These are phyloP conservation scores for Tylopilus orsonianus DNA, from an alignment of 1,284 basidiomycete genomes.

Conservation along the genomic window DNA sequence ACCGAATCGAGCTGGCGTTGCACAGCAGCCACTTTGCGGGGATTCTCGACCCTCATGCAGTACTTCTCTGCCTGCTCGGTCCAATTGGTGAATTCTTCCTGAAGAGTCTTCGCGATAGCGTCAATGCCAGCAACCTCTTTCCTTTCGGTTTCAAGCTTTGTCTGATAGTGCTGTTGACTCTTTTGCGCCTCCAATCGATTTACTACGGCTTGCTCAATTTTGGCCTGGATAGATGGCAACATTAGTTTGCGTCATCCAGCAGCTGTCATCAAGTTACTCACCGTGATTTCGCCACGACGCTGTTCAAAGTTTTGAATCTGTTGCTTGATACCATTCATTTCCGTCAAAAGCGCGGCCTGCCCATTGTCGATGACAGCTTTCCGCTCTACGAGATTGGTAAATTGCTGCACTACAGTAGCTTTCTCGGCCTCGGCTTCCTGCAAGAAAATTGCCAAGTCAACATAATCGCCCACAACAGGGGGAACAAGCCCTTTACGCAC, in stretches of 20 bases:
- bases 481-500: slow-evolving; percentile 32
- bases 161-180: slow-evolving; percentile 43
- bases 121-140: slow-evolving; percentile 43
- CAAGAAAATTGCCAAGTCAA: not conserved
- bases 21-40: slow-evolving; percentile 55
- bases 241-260: not conserved
- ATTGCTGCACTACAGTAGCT: slow-evolving; percentile 48
- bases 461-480: not conserved
- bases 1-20: slow-evolving; percentile 63
- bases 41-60: slow-evolving; percentile 59
- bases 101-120: slow-evolving; percentile 45
- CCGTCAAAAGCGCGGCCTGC: slow-evolving; percentile 40
- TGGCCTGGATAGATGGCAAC: slow-evolving; percentile 31
- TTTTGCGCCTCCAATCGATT: slow-evolving; percentile 49
- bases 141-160: slow-evolving; percentile 49
- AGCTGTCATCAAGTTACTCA: slow-evolving; percentile 31
- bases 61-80: slow-evolving; percentile 61
- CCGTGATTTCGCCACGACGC: slow-evolving; percentile 39
- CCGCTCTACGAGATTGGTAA: slow-evolving; percentile 41
- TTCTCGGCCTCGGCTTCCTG: slow-evolving; percentile 61
- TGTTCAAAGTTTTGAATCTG: slow-evolving; percentile 51
- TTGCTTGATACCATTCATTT: slow-evolving; percentile 46
- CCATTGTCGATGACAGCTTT: slow-evolving; percentile 44
- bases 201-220: slow-evolving; percentile 46
- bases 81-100: slow-evolving; percentile 68